Evolutionary conservation across 371 early-diverging fungal species (phyloP).

Genomic region (Circinella umbellata): DNA sequence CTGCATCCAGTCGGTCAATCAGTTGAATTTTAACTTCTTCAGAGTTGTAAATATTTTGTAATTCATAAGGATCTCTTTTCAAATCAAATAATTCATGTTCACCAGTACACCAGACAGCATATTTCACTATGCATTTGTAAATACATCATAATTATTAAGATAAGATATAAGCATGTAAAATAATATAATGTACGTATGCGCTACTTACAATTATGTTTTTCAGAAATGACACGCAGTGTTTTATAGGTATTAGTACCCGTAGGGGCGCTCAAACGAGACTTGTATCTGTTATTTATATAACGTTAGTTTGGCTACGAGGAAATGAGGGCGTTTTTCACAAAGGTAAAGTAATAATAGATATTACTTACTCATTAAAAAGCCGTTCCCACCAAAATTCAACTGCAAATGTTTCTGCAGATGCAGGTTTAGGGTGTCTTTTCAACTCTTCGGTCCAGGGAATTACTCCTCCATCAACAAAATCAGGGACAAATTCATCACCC

Average conservation of each 20-base stretch:
- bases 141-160: background rate
- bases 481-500: slow-evolving; percentile 38
- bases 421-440: slow-evolving; percentile 39
- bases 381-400: slow-evolving; percentile 63
- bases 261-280: background rate
- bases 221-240: slow-evolving; percentile 60
- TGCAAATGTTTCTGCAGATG: slow-evolving; percentile 58
- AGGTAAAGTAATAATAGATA: too few species aligned
- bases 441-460: slow-evolving; percentile 53
- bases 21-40: slow-evolving; percentile 19
- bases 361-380: slow-evolving; percentile 7
- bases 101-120: slow-evolving; percentile 69
- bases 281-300: background rate
- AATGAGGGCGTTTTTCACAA: too few species aligned
- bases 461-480: slow-evolving; percentile 59
- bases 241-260: slow-evolving; percentile 48
- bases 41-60: slow-evolving; percentile 48
- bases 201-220: slow-evolving; percentile 48
- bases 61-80: slow-evolving; percentile 63
- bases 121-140: slow-evolving; percentile 29
- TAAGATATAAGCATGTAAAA: background rate
- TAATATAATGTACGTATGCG: background rate
- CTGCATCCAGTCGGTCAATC: slow-evolving; percentile 62
- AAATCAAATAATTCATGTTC: slow-evolving; percentile 66
- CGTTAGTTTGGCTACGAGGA: too few species aligned